Evolutionary conservation across 1,284 basidiomycete species (phyloP).

Genomic region (Marasmius fiardii): DNA sequence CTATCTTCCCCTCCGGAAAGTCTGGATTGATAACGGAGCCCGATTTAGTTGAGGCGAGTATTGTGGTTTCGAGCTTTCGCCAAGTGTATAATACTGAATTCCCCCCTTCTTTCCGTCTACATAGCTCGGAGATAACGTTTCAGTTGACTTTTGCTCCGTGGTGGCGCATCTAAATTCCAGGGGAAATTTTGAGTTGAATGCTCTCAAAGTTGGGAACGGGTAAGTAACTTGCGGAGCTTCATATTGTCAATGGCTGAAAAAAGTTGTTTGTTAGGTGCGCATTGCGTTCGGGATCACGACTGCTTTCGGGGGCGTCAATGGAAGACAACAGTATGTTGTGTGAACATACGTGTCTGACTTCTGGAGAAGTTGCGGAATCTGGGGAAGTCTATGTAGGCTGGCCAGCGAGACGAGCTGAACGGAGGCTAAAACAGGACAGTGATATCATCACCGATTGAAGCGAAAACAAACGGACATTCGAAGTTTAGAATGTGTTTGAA

Average conservation of each 20-base stretch:
- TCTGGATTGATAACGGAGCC: slow-evolving; percentile 42
- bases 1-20: slow-evolving; percentile 35
- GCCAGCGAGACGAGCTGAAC: slow-evolving; percentile 29
- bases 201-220: slow-evolving; percentile 36
- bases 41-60: slow-evolving; percentile 35
- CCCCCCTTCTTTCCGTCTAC: too few species aligned
- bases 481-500: too few species aligned
- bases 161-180: slow-evolving; percentile 45
- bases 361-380: slow-evolving; percentile 42
- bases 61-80: neutral
- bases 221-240: slow-evolving; percentile 17
- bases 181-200: slow-evolving; percentile 40
- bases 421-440: neutral
- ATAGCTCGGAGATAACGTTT: slow-evolving; percentile 37
- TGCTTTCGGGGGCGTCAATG: slow-evolving; percentile 49
- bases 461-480: too few species aligned
- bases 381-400: slow-evolving; percentile 39
- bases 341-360: slow-evolving; percentile 45
- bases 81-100: too few species aligned
- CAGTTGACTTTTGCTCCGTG: slow-evolving; percentile 41
- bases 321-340: slow-evolving; percentile 43
- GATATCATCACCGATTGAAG: too few species aligned
- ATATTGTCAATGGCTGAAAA: slow-evolving; percentile 1
- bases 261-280: too few species aligned
- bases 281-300: slow-evolving; percentile 37